A percentile compares a stretch with the other conserved stretches of the same genome.
Conservation (phyloP, 176 grass and related monocot genomes). For the Eragrostis curvula region DNA sequence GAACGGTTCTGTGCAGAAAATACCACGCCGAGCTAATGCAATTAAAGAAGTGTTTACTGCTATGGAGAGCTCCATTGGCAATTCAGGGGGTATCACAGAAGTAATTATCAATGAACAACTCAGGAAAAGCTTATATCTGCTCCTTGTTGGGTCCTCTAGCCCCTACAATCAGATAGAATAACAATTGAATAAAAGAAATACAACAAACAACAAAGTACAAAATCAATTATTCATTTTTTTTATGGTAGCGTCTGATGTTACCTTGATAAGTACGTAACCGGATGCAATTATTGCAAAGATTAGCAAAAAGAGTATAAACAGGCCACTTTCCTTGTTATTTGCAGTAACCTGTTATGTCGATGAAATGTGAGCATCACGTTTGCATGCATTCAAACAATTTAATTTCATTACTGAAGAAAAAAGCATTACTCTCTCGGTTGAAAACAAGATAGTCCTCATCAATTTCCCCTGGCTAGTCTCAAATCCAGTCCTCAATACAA, state of each 20-base stretch:
- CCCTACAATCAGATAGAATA: slow-evolving; percentile 58
- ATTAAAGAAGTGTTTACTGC: slow-evolving; percentile 99
- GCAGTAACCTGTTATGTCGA: slow-evolving; percentile 80
- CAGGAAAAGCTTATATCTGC: slow-evolving; percentile 96
- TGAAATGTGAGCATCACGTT: slow-evolving; percentile 26
- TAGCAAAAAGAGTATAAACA: slow-evolving; percentile 98
- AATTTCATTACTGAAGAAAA: slow-evolving; percentile 35
- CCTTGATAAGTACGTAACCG: slow-evolving; percentile 96
- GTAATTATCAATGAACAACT: slow-evolving; percentile 99
- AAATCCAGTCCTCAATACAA: slow-evolving; percentile 97
- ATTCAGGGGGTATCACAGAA: slow-evolving; percentile 98
- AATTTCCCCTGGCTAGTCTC: slow-evolving; percentile 99
- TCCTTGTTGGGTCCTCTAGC: slow-evolving; percentile 97
- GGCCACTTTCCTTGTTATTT: slow-evolving; percentile 93
- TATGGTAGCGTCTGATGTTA: slow-evolving; percentile 37
- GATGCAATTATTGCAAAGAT: slow-evolving; percentile 99
- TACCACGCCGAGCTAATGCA: slow-evolving; percentile 90
- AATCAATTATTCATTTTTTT: slow-evolving; percentile 29
- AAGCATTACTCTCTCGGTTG: slow-evolving; percentile 91
- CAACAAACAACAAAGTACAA: slow-evolving; percentile 28
- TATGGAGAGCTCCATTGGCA: slow-evolving; percentile 99
- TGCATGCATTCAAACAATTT: slow-evolving; percentile 18
- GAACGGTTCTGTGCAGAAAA: slow-evolving; percentile 99
- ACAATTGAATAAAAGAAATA: slow-evolving; percentile 18
- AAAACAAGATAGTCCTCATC: slow-evolving; percentile 99